Base-by-base conservation (phyloP, 495 filamentous ascomycete genomes). In the Halenospora varia region DNA sequence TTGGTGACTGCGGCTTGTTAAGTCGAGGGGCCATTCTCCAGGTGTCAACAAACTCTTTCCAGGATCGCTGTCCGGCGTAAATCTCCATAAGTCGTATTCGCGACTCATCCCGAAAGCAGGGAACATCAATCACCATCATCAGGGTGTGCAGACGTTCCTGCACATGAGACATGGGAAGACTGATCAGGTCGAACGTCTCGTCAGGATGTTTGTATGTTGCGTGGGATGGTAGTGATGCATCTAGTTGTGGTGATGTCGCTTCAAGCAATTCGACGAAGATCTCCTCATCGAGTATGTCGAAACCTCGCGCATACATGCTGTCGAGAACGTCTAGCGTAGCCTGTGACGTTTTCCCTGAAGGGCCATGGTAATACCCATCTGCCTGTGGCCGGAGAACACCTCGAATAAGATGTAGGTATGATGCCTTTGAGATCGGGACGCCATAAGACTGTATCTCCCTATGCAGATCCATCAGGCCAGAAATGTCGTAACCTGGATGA, bases 11-110 rank as follows among this genome's bases (percentile, higher is more conserved):
- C 3, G 74, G 66, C 19, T 70, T 62, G 4, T 74, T 66, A 50
- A 75, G 71, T 35, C 76, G 72, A 44, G 85, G 72, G 22, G 82
- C 69, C 47, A 77, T 73, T 51, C 77, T 75, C 83, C 85, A 91
- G 35, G 77, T 61, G 10, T 78, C 73, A 85, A 82, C 88, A 59
- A 90, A 83, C 2, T 68, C 68, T 11, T 74, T 65, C 75, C 82
- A 87, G 51, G 81, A 64, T 1, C 68, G 63, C 25, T 60, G 57
- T 64, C 52, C 62, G 19, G 66, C 70, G 62, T 73, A 75, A 26
- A 74, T 56, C 0, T 69, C 60, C 54, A 85, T 66, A 9, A 87
- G 76, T 35, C 74, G 70, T 24, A 75, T 65, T 20, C 81, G 71
- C 1, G 75, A 68, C 11, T 78, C 62, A 11, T 76, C 73, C 8